Conservation (phyloP, 2,329 filamentous ascomycete species). For the Botryosphaeria dothidea region DNA sequence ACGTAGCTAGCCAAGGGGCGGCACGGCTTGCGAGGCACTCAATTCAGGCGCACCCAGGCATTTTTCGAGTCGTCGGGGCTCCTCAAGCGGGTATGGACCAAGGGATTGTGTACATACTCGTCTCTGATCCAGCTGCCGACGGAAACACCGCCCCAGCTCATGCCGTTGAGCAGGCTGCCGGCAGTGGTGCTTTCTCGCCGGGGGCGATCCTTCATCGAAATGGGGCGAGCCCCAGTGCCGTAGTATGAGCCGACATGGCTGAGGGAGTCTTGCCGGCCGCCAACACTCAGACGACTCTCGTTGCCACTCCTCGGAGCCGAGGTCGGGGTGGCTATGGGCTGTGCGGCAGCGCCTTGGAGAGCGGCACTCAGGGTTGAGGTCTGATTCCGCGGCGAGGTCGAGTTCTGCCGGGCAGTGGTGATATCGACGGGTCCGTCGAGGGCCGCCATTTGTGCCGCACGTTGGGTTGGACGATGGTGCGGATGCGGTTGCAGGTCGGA, state of each 20-base stretch:
- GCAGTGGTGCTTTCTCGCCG: slow-evolving; percentile 61
- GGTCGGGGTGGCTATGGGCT: slow-evolving; percentile 40
- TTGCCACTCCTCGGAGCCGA: slow-evolving; percentile 37
- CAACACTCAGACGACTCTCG: slow-evolving; percentile 34
- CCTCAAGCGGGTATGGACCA: not conserved
- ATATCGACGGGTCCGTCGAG: slow-evolving; percentile 57
- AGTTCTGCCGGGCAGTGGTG: slow-evolving; percentile 55
- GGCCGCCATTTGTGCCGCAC: slow-evolving; percentile 16
- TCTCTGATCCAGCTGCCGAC: slow-evolving; percentile 97
- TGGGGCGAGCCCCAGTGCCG: slow-evolving; percentile 60
- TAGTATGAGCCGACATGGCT: slow-evolving; percentile 54
- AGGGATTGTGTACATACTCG: slow-evolving; percentile 69
- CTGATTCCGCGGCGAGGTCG: slow-evolving; percentile 61
- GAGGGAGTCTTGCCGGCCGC: slow-evolving; percentile 55
- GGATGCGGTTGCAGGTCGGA: not conserved
- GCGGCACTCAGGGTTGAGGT: slow-evolving; percentile 65
- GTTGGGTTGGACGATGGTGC: not conserved
- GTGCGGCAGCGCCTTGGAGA: slow-evolving; percentile 48
- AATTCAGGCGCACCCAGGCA: not conserved
- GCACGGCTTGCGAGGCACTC: not conserved
- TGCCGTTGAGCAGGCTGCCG: slow-evolving; percentile 69
- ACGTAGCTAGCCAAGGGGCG: not conserved
- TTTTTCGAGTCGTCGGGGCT: not conserved
- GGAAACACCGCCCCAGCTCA: slow-evolving; percentile 96
- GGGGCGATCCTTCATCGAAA: slow-evolving; percentile 59